Conservation (phyloP, 345 rosid species). For the Salix exigua region DNA sequence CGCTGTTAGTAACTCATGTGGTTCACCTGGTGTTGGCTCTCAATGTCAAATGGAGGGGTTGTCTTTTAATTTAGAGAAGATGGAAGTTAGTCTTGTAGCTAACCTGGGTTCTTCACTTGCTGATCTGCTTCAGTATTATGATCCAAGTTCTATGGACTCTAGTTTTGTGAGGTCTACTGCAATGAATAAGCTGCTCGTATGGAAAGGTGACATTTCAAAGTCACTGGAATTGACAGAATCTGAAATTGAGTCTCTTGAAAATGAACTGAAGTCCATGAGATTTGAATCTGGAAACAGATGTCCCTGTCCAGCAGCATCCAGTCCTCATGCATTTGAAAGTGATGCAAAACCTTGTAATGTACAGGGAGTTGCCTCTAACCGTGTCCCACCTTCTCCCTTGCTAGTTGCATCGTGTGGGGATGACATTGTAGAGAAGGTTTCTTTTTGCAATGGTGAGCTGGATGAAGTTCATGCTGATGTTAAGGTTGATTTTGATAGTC, state of each 20-base stretch:
- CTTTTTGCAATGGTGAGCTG: slow-evolving; percentile 34
- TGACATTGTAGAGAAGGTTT: slow-evolving; percentile 27
- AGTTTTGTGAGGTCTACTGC: slow-evolving; percentile 50
- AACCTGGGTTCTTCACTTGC: slow-evolving; percentile 56
- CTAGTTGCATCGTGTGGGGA: slow-evolving; percentile 38
- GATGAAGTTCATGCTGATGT: slow-evolving; percentile 35
- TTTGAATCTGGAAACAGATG: slow-evolving; percentile 34
- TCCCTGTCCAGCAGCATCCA: slow-evolving; percentile 28
- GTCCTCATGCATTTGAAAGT: slow-evolving; percentile 29
- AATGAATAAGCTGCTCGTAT: slow-evolving; percentile 55
- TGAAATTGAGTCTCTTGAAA: slow-evolving; percentile 87
- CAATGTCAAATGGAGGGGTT: slow-evolving; percentile 49
- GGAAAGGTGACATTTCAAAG: slow-evolving; percentile 65
- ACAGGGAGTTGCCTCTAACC: slow-evolving; percentile 29
- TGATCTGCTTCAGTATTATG: slow-evolving; percentile 66
- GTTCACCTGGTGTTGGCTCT: slow-evolving; percentile 57
- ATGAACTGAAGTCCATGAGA: slow-evolving; percentile 53
- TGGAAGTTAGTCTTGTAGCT: slow-evolving; percentile 46
- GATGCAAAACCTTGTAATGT: slow-evolving; percentile 25
- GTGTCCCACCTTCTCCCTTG: slow-evolving; percentile 42
- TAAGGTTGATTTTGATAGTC: slow-evolving; percentile 56
- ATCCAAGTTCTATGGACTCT: slow-evolving; percentile 51
- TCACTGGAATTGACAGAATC: slow-evolving; percentile 69
- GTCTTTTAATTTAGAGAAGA: slow-evolving; percentile 64
- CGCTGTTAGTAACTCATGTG: slow-evolving; percentile 53